Base-by-base conservation (phyloP, 495 filamentous ascomycete species). In the Corynascus novoguineensis region DNA sequence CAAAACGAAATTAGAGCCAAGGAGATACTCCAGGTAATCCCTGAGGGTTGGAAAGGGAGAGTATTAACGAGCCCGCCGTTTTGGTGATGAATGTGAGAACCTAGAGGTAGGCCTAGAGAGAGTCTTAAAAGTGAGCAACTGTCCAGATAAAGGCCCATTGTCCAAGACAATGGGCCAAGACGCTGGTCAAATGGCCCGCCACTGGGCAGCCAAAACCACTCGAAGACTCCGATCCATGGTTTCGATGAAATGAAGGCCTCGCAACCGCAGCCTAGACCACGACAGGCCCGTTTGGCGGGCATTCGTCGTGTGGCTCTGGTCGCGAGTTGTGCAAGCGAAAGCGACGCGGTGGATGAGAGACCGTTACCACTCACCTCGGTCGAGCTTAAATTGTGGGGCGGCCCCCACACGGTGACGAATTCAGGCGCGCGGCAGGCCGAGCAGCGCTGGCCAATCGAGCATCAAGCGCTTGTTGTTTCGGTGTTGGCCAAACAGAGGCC, bases 391-490 rank as follows among this genome's bases (percentile, higher is more conserved):
- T 10, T 57, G 50, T 61, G 59, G 59, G 50, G 59, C 22, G 3
- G 37, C 22, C 42, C 25, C 45, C 54, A 35, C 50, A 19, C 24
- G 53, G 53, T 35, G 37, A 31, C 24, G 9, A 22, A 37, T 48
- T 34, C 60, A 65, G 57, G 60, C 66, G 66, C 66, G 64, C 62
- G 64, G 58, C 62, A 64, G 62, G 61, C 34, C 62, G 42, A 55
- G 42, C 35, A 44, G 46, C 56, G 55, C 50, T 32, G 56, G 48
- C 44, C 49, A 57, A 53, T 51, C 44, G 55, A 51, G 29, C 42
- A 59, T 55, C 52, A 58, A 49, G 58, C 64, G 61, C 38, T 17
- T 61, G 44, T 15, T 31, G 58, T 61, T 61, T 61, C 61, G 59
- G 38, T 54, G 29, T 21, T 55, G 41, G 60, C 42, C 57, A 59